phyloP scores from a whole-genome alignment of 2,329 filamentous ascomycete species.

The Albophoma yamanashiensis region DNA sequence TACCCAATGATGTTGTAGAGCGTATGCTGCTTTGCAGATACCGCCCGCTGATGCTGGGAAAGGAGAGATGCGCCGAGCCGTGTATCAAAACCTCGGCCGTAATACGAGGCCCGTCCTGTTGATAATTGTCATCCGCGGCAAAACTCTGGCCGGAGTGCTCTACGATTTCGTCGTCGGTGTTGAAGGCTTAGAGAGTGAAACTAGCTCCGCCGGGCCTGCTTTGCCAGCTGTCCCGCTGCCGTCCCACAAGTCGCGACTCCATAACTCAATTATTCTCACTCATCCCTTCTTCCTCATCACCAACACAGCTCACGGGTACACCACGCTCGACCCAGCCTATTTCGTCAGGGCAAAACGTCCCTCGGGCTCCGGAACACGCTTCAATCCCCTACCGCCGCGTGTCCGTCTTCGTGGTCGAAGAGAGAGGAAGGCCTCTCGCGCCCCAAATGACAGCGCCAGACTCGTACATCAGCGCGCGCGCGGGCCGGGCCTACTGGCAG shows the following conservation, averaged over 20 bases:
- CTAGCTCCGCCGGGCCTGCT: background rate
- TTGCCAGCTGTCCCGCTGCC: background rate
- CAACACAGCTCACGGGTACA: background rate
- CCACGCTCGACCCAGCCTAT: background rate
- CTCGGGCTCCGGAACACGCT: background rate
- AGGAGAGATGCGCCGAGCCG: too few species aligned
- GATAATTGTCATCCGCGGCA: too few species aligned
- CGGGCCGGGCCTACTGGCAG: constrained; percentile 32
- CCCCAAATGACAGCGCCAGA: constrained; percentile 8
- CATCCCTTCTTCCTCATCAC: background rate
- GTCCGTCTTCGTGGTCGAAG: background rate
- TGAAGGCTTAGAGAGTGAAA: background rate
- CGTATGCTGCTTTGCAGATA: background rate
- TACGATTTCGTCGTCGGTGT: background rate
- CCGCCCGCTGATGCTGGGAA: background rate
- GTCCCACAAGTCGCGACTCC: background rate
- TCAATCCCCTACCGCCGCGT: background rate
- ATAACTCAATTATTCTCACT: background rate
- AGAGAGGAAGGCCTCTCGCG: too few species aligned
- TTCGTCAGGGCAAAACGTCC: background rate
- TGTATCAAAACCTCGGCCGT: too few species aligned
- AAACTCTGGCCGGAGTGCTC: too few species aligned
- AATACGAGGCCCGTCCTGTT: too few species aligned
- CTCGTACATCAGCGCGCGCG: constrained; percentile 19
- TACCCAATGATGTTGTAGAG: background rate